These are phyloP conservation scores for Anisogramma anomala DNA, from an alignment of 2,329 filamentous ascomycete species.

Conservation along the genomic window DNA sequence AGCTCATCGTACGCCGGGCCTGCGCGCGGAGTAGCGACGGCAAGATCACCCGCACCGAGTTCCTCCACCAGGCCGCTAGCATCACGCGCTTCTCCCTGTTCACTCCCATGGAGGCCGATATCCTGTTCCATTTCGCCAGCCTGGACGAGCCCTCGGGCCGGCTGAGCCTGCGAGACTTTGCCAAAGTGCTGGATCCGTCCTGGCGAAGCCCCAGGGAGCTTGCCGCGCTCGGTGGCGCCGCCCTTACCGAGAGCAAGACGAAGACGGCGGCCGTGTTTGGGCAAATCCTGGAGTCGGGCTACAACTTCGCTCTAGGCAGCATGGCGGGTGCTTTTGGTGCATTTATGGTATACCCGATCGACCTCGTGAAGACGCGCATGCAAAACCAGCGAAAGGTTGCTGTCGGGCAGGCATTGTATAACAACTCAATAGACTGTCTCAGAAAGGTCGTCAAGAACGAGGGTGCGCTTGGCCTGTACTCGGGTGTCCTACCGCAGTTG, in stretches of 20 bases:
- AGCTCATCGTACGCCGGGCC: slow-evolving; percentile 82
- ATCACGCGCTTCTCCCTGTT: slow-evolving; percentile 91
- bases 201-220: slow-evolving; percentile 60
- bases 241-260: slow-evolving; percentile 37
- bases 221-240: slow-evolving; percentile 30
- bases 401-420: slow-evolving; percentile 82
- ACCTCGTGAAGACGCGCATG: slow-evolving; percentile 96
- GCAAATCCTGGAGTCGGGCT: slow-evolving; percentile 61
- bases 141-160: slow-evolving; percentile 81
- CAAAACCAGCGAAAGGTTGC: slow-evolving; percentile 84
- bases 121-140: slow-evolving; percentile 95
- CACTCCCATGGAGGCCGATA: slow-evolving; percentile 97
- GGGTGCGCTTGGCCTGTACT: slow-evolving; percentile 81
- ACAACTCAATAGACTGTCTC: slow-evolving; percentile 93
- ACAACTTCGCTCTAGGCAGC: slow-evolving; percentile 84
- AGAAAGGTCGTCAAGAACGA: slow-evolving; percentile 89
- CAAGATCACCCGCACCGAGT: slow-evolving; percentile 88
- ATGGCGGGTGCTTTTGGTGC: slow-evolving; percentile 92
- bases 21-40: slow-evolving; percentile 73
- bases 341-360: slow-evolving; percentile 99
- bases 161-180: slow-evolving; percentile 72
- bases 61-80: slow-evolving; percentile 83
- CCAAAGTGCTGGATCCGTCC: slow-evolving; percentile 86
- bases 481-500: slow-evolving; percentile 85
- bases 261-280: slow-evolving; percentile 47